Conservation (phyloP, 1,284 basidiomycete species). For the Sporisorium reilianum region DNA sequence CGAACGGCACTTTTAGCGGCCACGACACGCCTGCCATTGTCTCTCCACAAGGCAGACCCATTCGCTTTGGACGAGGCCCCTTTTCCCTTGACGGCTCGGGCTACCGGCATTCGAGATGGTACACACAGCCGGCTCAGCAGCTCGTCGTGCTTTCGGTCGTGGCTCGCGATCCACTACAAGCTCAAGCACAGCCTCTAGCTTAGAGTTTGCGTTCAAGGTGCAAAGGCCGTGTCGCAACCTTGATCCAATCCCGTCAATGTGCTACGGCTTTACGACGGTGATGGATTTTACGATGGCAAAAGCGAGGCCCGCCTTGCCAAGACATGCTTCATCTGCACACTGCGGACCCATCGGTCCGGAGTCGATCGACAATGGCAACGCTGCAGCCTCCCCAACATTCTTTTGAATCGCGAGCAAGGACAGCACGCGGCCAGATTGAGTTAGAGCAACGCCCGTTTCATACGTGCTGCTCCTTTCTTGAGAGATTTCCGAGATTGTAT, state of each 20-base stretch:
- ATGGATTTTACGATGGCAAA: neutral
- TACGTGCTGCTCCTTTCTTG: too few species aligned
- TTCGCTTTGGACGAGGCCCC: neutral
- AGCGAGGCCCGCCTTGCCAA: neutral
- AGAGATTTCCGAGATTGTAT: conserved; percentile 1
- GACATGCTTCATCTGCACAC: neutral
- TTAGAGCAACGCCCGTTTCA: neutral
- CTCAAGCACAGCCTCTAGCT: neutral
- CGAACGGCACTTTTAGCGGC: neutral
- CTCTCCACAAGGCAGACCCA: neutral
- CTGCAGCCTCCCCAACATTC: neutral
- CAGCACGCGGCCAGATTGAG: neutral
- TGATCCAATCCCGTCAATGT: neutral
- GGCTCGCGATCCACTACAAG: neutral
- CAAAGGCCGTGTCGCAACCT: conserved; percentile 2
- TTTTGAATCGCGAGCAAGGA: neutral
- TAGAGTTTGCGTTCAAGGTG: neutral
- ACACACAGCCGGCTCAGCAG: neutral
- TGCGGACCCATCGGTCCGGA: conserved; percentile 8
- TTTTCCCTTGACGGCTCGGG: neutral
- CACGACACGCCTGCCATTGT: neutral
- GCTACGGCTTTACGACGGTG: neutral
- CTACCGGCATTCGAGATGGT: too few species aligned
- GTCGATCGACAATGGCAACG: too few species aligned
- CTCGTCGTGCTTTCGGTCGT: conserved; percentile 4